A percentile compares a stretch with the other conserved stretches of the same genome.
Conservation (phyloP, 805 yeast genomes). For the Candida nonsorbophila region DNA sequence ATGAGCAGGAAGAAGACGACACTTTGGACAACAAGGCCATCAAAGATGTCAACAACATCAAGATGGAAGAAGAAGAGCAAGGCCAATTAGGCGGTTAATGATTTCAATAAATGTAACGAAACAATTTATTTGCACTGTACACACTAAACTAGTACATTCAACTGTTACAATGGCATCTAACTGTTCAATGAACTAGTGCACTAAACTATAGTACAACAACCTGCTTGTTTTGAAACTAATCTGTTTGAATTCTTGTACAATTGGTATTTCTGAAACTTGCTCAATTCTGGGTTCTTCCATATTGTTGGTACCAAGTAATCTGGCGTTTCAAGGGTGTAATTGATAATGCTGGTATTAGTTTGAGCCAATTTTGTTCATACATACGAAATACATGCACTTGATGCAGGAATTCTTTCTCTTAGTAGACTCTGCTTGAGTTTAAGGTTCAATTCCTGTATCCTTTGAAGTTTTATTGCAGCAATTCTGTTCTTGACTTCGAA, state of each 20-base stretch:
- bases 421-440: conserved; percentile 47
- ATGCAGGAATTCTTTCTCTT: conserved; percentile 57
- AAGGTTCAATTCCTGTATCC: conserved; percentile 53
- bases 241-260: conserved; percentile 8
- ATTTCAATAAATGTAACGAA: no score
- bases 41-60: conserved; percentile 41
- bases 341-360: conserved; percentile 26
- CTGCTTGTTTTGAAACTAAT: conserved; percentile 4
- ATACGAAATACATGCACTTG: conserved; percentile 50
- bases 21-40: conserved; percentile 29
- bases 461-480: conserved; percentile 51
- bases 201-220: conserved; percentile 29
- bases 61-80: conserved; percentile 40
- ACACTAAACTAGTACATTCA: neutral
- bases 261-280: conserved; percentile 26
- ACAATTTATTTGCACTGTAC: no score
- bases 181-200: no score
- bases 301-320: conserved; percentile 44
- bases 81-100: conserved; percentile 40
- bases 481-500: conserved; percentile 36
- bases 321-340: conserved; percentile 37
- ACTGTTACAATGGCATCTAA: neutral
- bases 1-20: conserved; percentile 47
- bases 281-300: conserved; percentile 35
- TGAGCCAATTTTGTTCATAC: conserved; percentile 5